Conservation (phyloP, 208 protist genomes). For the Wallacemonas sp. region DNA sequence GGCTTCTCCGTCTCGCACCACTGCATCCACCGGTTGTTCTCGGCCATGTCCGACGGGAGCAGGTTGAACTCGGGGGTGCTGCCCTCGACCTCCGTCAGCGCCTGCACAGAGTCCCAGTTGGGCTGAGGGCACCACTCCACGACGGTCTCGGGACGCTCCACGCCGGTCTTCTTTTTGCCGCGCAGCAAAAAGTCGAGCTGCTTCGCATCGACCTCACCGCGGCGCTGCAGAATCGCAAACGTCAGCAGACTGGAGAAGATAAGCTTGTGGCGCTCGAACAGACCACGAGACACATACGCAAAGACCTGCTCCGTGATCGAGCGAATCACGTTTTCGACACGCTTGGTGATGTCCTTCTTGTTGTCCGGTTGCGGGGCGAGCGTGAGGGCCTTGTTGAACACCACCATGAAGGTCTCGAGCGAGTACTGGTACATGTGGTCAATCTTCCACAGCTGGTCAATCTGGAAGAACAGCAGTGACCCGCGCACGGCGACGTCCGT, state of each 20-base stretch:
- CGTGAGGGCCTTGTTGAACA: slow-evolving; percentile 97
- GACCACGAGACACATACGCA: slow-evolving; percentile 95
- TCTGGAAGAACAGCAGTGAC: slow-evolving; percentile 98
- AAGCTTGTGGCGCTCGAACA: slow-evolving; percentile 99
- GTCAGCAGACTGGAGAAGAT: slow-evolving; percentile 97
- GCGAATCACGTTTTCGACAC: slow-evolving; percentile 93
- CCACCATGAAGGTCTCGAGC: slow-evolving; percentile 97
- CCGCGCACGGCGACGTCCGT: slow-evolving; percentile 95
- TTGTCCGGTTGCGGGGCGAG: slow-evolving; percentile 87
- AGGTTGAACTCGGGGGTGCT: slow-evolving; percentile 85
- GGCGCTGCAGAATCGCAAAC: slow-evolving; percentile 91
- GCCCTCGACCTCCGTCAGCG: slow-evolving; percentile 90
- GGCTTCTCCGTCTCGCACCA: slow-evolving; percentile 93
- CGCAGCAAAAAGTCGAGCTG: slow-evolving; percentile 96
- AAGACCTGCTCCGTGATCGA: slow-evolving; percentile 95
- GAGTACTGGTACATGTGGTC: slow-evolving; percentile 99
- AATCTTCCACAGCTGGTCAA: slow-evolving; percentile 96
- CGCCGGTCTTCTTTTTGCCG: slow-evolving; percentile 88
- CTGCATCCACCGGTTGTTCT: slow-evolving; percentile 93
- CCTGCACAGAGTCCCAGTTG: slow-evolving; percentile 92
- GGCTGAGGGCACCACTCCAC: slow-evolving; percentile 91
- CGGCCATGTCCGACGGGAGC: slow-evolving; percentile 88
- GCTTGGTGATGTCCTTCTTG: slow-evolving; percentile 90
- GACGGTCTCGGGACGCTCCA: slow-evolving; percentile 88
- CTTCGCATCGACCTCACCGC: slow-evolving; percentile 80